Conservation (phyloP, 805 yeast species). For the Priceomyces carsonii region DNA sequence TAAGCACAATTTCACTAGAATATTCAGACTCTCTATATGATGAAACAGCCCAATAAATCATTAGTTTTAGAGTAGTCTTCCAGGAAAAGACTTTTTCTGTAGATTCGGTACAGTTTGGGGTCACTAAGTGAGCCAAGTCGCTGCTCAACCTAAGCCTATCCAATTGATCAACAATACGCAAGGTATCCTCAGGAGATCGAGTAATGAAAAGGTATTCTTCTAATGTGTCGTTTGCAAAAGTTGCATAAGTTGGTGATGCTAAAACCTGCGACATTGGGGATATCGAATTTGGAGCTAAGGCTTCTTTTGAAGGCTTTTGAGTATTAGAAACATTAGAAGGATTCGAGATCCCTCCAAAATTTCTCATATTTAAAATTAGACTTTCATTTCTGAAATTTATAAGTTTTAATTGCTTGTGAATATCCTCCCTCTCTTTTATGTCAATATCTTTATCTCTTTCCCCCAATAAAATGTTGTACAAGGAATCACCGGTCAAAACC, state of each 20-base stretch:
- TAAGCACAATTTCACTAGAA: slow-evolving; percentile 33
- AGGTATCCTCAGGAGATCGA: slow-evolving; percentile 27
- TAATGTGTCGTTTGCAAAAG: too few relatives aligned
- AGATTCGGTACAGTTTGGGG: slow-evolving; percentile 16
- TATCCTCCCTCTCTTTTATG: slow-evolving; percentile 26
- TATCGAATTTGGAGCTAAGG: too few relatives aligned
- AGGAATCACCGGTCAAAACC: slow-evolving; percentile 50
- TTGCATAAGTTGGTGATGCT: too few relatives aligned
- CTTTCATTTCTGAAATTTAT: slow-evolving; percentile 73
- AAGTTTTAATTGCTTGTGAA: slow-evolving; percentile 53
- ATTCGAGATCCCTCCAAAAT: too few relatives aligned
- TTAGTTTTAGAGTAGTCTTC: slow-evolving; percentile 34
- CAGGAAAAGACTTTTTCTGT: slow-evolving; percentile 21
- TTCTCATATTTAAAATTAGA: slow-evolving; percentile 52
- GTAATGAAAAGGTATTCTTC: slow-evolving; percentile 22
- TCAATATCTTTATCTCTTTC: slow-evolving; percentile 19
- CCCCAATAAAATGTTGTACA: slow-evolving; percentile 39
- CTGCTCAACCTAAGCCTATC: slow-evolving; percentile 33
- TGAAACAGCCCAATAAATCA: slow-evolving; percentile 43
- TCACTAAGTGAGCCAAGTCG: slow-evolving; percentile 28
- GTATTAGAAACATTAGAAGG: too few relatives aligned
- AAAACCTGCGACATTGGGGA: too few relatives aligned
- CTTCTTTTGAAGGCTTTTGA: too few relatives aligned
- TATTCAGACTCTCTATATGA: slow-evolving; percentile 31
- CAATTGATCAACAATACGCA: slow-evolving; percentile 34